Evolutionary conservation across 2,329 filamentous ascomycete species (phyloP), one percentile per base, ranked within the genome.

Genomic region (Fusarium sp.): DNA sequence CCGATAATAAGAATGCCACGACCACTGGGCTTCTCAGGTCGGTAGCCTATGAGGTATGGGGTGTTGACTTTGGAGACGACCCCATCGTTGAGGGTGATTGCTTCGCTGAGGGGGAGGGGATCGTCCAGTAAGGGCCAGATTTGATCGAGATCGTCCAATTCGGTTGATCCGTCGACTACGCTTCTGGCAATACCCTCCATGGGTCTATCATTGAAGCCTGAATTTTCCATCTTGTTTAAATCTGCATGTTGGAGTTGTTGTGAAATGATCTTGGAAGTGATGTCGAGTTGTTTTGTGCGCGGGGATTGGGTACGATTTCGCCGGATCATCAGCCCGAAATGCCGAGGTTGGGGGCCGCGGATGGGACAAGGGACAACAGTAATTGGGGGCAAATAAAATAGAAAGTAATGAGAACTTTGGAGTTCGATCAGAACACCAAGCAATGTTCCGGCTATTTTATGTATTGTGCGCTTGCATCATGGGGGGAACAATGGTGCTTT

Each of bases 1-100:
- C 62, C 72, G 0, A 74, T 58, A 37, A 74, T 31, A 1, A 74
- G 58, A 1, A 73, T 51, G 0, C 72, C 72, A 1, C 70, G 67
- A 0, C 72, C 70, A 4, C 74, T 74, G 0, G 72, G 21, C 0
- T 64, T 70, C 0, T 39, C 37, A 1, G 72, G 72, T 0, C 54
- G 45, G 11, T 72, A 74, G 23, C 72, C 72, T 21, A 74, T 72
- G 2, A 74, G 49, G 31, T 64, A 68, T 4, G 72, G 70, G 6
- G 28, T 59, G 4, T 66, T 30, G 1, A 73, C 72, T 1, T 59
- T 62, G 5, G 65, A 61, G 1, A 74, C 72, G 4, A 74, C 72
- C 4, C 62, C 58, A 11, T 73, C 50, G 37, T 70, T 48, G 5
- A 71, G 50, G 10, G 70, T 54, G n/a, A 74, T 73, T 19, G 72